These are phyloP conservation scores for Lasiodiplodia sp. DNA, from an alignment of 2,329 filamentous ascomycete species.

Conservation along the genomic window DNA sequence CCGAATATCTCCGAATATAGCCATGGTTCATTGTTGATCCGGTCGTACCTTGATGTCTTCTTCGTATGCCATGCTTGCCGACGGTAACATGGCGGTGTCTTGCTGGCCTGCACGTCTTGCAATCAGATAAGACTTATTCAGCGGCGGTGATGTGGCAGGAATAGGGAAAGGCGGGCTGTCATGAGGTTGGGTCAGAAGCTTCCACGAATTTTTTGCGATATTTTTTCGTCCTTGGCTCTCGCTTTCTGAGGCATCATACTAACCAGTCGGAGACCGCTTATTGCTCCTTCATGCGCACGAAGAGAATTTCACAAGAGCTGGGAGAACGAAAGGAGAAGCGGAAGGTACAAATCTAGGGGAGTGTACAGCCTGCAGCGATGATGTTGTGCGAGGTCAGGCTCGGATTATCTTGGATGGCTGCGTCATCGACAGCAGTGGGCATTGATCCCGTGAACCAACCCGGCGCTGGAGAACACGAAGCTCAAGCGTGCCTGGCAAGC, in stretches of 20 bases:
- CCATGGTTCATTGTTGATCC: no score
- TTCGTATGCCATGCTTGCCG: no score
- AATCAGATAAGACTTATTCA: no score
- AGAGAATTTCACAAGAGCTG: background rate
- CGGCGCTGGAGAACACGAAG: background rate
- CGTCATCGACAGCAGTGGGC: background rate
- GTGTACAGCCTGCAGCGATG: background rate
- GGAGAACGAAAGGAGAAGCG: conserved; percentile 2
- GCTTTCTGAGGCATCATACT: background rate
- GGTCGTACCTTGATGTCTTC: no score
- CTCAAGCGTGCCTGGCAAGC: background rate
- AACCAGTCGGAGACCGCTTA: background rate
- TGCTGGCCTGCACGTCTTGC: no score
- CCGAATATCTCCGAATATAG: no score
- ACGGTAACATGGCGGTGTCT: no score
- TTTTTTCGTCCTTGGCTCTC: background rate
- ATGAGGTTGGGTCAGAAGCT: no score
- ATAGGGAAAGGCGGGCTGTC: background rate
- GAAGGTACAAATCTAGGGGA: background rate
- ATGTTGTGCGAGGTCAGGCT: background rate
- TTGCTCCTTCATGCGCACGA: background rate
- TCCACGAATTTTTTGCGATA: background rate
- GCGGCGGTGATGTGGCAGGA: no score
- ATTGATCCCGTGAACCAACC: background rate
- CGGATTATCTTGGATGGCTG: background rate